Conservation (phyloP, 352 stramenopile genomes). For the Peronosclerospora sorghi region DNA sequence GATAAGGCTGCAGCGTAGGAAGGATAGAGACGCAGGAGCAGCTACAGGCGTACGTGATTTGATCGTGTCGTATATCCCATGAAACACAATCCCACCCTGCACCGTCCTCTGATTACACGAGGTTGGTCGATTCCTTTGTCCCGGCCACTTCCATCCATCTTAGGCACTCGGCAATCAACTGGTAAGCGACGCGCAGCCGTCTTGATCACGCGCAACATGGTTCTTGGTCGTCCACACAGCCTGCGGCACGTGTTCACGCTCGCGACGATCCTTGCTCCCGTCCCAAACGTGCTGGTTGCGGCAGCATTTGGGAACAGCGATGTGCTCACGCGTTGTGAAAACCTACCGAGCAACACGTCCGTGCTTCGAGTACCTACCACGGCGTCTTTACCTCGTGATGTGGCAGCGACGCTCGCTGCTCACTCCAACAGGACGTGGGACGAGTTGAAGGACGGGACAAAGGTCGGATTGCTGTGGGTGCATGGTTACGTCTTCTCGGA, state of each 20-base stretch:
- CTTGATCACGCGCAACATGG: slow-evolving; percentile 4
- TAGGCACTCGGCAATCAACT: no score
- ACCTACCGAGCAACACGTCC: slow-evolving; percentile 10
- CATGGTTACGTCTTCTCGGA: slow-evolving; percentile 35
- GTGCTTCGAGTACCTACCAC: slow-evolving; percentile 2
- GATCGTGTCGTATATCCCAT: no score
- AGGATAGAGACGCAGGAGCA: no score
- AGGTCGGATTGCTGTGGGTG: slow-evolving; percentile 34
- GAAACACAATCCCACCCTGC: no score
- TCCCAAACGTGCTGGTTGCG: no score
- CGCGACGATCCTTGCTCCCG: not conserved
- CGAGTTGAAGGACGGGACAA: slow-evolving; percentile 25
- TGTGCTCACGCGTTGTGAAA: slow-evolving; percentile 15
- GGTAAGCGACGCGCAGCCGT: no score
- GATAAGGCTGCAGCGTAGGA: no score
- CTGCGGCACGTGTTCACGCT: no score
- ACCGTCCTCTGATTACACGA: no score
- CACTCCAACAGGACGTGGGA: slow-evolving; percentile 16
- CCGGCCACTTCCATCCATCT: no score
- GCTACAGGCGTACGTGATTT: no score
- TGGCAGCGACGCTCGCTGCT: slow-evolving; percentile 12
- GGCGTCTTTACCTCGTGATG: slow-evolving; percentile 7
- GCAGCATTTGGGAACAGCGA: slow-evolving; percentile 3
- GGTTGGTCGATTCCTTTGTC: no score
- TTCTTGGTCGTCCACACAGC: not conserved